Percentiles rank a stretch among this genome's conserved stretches.
Evolutionary conservation across 2,329 filamentous ascomycete species (phyloP).

Genomic region (Chlorencoelia australis): DNA sequence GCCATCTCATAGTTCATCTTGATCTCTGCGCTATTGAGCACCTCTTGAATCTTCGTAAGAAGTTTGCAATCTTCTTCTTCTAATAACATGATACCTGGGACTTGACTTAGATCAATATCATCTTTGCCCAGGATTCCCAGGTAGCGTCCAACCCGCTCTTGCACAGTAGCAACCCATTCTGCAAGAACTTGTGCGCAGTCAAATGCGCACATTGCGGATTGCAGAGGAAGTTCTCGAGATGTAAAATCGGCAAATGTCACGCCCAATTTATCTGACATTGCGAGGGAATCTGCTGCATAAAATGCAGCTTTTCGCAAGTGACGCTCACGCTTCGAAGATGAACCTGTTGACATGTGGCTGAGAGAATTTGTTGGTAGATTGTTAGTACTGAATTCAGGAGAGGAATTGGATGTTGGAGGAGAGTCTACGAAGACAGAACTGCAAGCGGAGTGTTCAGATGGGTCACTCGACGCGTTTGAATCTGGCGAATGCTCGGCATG

Average conservation of each 20-base stretch:
- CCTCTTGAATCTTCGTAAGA: constrained; percentile 69
- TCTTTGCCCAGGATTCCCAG: constrained; percentile 80
- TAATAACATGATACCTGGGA: constrained; percentile 80
- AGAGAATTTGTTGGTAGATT: constrained; percentile 14
- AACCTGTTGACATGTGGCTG: constrained; percentile 25
- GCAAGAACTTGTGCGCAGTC: constrained; percentile 90
- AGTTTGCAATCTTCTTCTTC: constrained; percentile 88
- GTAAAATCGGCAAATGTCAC: constrained; percentile 77
- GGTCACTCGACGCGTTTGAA: constrained; percentile 28
- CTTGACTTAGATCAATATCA: constrained; percentile 65
- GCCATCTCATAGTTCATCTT: constrained; percentile 60
- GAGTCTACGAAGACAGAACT: constrained; percentile 40
- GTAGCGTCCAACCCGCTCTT: constrained; percentile 86
- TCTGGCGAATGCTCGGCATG: constrained; percentile 54
- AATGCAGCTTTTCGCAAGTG: constrained; percentile 91
- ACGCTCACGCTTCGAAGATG: constrained; percentile 66
- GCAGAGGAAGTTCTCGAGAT: constrained; percentile 76
- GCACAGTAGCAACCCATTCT: constrained; percentile 87
- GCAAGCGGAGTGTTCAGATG: constrained; percentile 37
- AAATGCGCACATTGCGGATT: constrained; percentile 84
- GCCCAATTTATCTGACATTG: constrained; percentile 77
- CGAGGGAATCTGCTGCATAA: constrained; percentile 84
- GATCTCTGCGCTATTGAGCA: constrained; percentile 65
- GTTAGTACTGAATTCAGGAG: constrained; percentile 28
- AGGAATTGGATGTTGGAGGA: constrained; percentile 41